Base-by-base conservation (phyloP, 768 basidiomycete species). In the Candolleomyces aberdarensis region DNA sequence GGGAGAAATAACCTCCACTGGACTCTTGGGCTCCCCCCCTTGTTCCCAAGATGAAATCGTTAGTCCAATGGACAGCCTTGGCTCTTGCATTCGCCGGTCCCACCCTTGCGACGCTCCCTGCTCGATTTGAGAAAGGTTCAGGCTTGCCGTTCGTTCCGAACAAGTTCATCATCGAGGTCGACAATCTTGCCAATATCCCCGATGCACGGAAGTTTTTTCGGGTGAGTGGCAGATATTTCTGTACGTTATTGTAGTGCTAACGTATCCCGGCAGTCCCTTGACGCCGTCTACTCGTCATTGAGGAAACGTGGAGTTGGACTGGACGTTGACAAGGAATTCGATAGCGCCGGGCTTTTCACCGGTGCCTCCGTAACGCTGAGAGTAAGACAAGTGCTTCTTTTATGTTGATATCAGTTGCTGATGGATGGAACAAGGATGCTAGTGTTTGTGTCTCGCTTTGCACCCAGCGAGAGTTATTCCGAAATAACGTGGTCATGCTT, bases 141-240 rank as follows among this genome's bases (percentile, higher is more conserved):
- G 40, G 40, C 19, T 43, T 78, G 14, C 73, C 74, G 10, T 73
- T 69, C 55, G 72, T 83, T 9, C 73, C 80, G 15, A 82, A 83
- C 69, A 79, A 77, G 62, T 86, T 83, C 65, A 84, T 87, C 60
- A 76, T 87, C 57, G 85, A 87, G 65, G 76, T 86, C 17, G 80
- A 84, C 56, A 64, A 65, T 41, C 48, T 74, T 51, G 71, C 76
- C 32, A 67, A 69, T 52, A 73, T 79, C 46, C 69, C 74, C 13
- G 71, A 39, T n/a, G 80, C 75, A 60, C 69, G 76, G 29, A 73
- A 73, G 4, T 64, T 67, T 64, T 44, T 62, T 47, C 66, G 70
- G 22, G 72, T 73, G 66, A 29, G 72, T 70, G 13, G 5, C 32
- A 47, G 36, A 36, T 61, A 5, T 26, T 40, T 58, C 54, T 46